Percentiles rank a stretch among this genome's conserved stretches.
Evolutionary conservation across 2,329 filamentous ascomycete species (phyloP).

Genomic region (Hortaea sp.): DNA sequence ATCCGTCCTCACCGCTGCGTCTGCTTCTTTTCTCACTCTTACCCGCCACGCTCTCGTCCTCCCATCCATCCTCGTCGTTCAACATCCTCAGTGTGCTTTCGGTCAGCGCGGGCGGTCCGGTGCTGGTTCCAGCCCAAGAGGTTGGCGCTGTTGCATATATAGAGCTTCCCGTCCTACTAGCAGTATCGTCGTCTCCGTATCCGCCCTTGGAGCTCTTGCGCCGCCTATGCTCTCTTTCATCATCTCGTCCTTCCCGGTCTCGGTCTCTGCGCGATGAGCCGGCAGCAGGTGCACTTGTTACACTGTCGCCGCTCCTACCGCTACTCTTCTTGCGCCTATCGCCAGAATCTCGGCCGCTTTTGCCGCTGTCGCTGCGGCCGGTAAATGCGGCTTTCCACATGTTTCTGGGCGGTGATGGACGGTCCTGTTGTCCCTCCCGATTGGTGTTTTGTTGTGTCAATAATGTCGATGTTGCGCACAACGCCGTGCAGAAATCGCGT

Average conservation of each 20-base stretch:
- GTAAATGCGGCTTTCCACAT: constrained; percentile 28
- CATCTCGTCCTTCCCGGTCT: constrained; percentile 12
- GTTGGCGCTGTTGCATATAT: constrained; percentile 28
- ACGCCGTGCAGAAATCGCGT: too few species aligned
- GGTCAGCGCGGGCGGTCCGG: constrained; percentile 16
- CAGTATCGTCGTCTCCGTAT: constrained; percentile 10
- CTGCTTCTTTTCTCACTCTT: constrained; percentile 19
- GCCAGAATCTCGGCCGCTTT: constrained; percentile 11
- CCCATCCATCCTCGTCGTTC: constrained; percentile 21
- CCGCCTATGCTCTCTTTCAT: not conserved
- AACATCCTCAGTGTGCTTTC: constrained; percentile 25
- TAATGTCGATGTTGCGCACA: too few species aligned
- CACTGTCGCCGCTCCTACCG: constrained; percentile 12
- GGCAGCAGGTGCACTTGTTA: constrained; percentile 8
- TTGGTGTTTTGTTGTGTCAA: too few species aligned
- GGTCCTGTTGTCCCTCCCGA: too few species aligned
- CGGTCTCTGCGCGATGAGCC: constrained; percentile 13
- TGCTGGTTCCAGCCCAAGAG: constrained; percentile 13
- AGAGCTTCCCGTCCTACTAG: not conserved
- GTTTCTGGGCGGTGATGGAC: not conserved
- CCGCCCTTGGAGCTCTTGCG: constrained; percentile 12
- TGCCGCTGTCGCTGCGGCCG: constrained; percentile 22
- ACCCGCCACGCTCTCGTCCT: constrained; percentile 21
- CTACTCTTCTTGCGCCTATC: constrained; percentile 17
- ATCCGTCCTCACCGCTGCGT: constrained; percentile 17